phyloP scores from a whole-genome alignment of 805 yeast species.

The Yamadazyma akitaensis region DNA sequence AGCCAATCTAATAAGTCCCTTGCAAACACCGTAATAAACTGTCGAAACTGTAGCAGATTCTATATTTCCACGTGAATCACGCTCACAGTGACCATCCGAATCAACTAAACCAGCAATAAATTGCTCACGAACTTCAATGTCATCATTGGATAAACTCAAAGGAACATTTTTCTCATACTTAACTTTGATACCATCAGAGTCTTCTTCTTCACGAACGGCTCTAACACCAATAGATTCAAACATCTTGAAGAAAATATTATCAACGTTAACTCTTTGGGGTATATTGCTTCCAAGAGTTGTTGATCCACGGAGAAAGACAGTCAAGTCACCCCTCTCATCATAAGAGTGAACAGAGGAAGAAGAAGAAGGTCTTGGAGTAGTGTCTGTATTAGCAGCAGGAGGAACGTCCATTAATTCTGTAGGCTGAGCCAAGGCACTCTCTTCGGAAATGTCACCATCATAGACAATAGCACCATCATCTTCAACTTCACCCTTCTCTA shows the following conservation, averaged over 20 bases:
- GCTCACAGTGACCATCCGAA: slow-evolving; percentile 31
- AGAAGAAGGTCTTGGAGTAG: neutral
- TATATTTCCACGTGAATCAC: slow-evolving; percentile 11
- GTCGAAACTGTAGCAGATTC: slow-evolving; percentile 30
- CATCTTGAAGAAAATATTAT: slow-evolving; percentile 23
- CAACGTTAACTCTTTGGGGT: too few species aligned
- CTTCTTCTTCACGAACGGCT: slow-evolving; percentile 15
- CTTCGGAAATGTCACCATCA: neutral
- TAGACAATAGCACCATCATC: neutral
- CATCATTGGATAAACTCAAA: slow-evolving; percentile 28
- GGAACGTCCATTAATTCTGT: too few species aligned
- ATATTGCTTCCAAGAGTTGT: neutral
- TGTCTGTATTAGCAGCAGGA: too few species aligned
- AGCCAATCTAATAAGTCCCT: slow-evolving; percentile 34
- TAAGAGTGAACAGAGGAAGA: neutral
- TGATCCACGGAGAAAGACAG: slow-evolving; percentile 2
- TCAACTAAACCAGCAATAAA: slow-evolving; percentile 46
- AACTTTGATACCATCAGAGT: slow-evolving; percentile 8
- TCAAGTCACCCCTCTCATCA: neutral
- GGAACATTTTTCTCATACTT: slow-evolving; percentile 23
- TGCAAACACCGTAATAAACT: slow-evolving; percentile 25
- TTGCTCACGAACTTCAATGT: slow-evolving; percentile 39
- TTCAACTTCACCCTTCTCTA: neutral
- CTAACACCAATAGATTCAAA: slow-evolving; percentile 14
- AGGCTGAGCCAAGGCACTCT: too few species aligned